Base-by-base conservation (phyloP, 257 asterid species). In the Capsicum rhomboideum region DNA sequence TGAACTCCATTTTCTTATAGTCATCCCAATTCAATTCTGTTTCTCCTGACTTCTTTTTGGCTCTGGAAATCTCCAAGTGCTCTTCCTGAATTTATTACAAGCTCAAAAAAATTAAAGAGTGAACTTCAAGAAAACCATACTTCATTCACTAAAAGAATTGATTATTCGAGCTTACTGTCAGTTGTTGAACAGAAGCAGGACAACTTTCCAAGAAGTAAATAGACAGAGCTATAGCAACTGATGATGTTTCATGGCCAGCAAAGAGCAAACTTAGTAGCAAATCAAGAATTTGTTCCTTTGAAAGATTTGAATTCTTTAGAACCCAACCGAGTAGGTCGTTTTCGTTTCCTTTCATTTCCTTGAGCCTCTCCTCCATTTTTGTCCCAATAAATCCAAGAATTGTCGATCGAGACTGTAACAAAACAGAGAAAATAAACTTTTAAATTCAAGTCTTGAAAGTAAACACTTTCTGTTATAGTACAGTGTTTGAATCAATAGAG, bases 211-310 rank as follows among this genome's bases (percentile, higher is more conserved):
- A 83, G 91, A 94, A 94, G 89, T 91, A 96, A 74, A 96, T 91
- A 34, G 97, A 93, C 20, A 96, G 88, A 67, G 98, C 91, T 34
- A 96, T 91, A 9, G 98, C 90, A 8, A 93, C 93, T 29, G 99
- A 94, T 58, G 99, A 90, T 26, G 99, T 96, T 86, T 96, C 99
- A 83, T 96, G 98, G 1, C 99, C 99, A 56, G 97, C 98, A 78
- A 96, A 94, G 11, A 96, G 85, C 80, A 96, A 89, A 88, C 98
- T 96, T 52, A 96, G 86, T 6, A 96, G 93, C 79, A 94, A 88
- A 87, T 96, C 99, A 49, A 91, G 91, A 72, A 96, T 94, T 67
- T 85, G 99, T 23, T 96, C 99, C 82, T 92, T 96, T 0, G 95
- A 93, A 4, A 96, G 97, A 80, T 87, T 83, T 0, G 99, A 92